A percentile compares a stretch with the other conserved stretches of the same genome.
These are phyloP conservation scores for Globisporangium parvum DNA, from an alignment of 352 stramenopile genomes.

Conservation along the genomic window DNA sequence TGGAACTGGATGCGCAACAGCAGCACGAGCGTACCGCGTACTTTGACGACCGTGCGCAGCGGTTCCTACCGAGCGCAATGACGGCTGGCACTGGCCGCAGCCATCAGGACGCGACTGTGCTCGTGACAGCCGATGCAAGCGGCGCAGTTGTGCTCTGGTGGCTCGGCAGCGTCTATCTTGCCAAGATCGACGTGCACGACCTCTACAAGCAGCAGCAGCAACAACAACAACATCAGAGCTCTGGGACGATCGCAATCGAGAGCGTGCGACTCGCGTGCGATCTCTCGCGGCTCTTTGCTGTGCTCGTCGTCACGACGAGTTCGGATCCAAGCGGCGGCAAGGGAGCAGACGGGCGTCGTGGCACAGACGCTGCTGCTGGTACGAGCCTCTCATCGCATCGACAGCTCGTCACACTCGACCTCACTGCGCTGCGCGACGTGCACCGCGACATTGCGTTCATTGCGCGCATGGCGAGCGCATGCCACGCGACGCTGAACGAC, in stretches of 20 bases:
- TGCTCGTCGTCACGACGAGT: conserved; percentile 2
- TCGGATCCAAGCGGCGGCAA: background rate
- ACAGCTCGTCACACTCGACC: conserved; percentile 34
- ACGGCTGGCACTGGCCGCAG: background rate
- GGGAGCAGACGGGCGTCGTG: background rate
- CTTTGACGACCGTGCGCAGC: conserved; percentile 27
- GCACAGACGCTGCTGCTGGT: background rate
- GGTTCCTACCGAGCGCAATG: conserved; percentile 19
- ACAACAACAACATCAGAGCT: background rate
- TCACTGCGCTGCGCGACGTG: conserved; percentile 22
- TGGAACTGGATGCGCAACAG: background rate
- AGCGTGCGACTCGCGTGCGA: conserved; percentile 26
- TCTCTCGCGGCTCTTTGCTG: conserved; percentile 32
- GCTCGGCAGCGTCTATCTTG: conserved; percentile 43
- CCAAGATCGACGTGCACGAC: conserved; percentile 31
- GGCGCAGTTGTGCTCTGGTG: conserved; percentile 53
- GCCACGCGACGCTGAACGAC: conserved; percentile 22
- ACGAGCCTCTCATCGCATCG: conserved; percentile 4
- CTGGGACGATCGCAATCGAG: conserved; percentile 24
- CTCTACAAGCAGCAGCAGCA: conserved; percentile 18
- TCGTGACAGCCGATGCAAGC: conserved; percentile 40
- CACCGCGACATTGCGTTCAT: conserved; percentile 29
- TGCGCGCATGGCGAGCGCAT: conserved; percentile 19
- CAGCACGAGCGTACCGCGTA: conserved; percentile 15
- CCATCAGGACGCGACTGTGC: conserved; percentile 9